A percentile compares a stretch with the other conserved stretches of the same genome.
phyloP scores from a whole-genome alignment of 805 yeast genomes.

The Lipomyces japonicus region DNA sequence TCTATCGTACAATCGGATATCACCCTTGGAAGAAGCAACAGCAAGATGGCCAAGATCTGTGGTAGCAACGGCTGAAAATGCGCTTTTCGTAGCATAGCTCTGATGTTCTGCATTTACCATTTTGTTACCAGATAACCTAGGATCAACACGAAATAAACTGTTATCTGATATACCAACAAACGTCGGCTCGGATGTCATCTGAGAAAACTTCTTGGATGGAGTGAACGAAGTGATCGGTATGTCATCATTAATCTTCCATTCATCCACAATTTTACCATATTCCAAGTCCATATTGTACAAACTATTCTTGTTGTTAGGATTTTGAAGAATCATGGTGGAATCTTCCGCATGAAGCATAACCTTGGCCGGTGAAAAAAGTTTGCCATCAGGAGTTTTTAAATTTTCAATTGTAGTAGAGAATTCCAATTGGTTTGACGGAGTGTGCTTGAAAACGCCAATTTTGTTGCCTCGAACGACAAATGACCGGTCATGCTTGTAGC shows the following conservation, averaged over 20 bases:
- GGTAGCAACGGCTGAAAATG: slow-evolving; percentile 61
- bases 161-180: slow-evolving; percentile 65
- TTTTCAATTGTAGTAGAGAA: slow-evolving; percentile 66
- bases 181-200: slow-evolving; percentile 67
- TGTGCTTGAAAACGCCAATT: slow-evolving; percentile 73
- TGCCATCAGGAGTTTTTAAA: slow-evolving; percentile 51
- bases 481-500: slow-evolving; percentile 65
- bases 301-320: slow-evolving; percentile 43
- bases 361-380: slow-evolving; percentile 52
- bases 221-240: slow-evolving; percentile 54
- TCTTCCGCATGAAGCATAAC: slow-evolving; percentile 79
- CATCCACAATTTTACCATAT: slow-evolving; percentile 79
- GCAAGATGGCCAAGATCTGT: slow-evolving; percentile 73
- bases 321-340: slow-evolving; percentile 61
- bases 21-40: slow-evolving; percentile 72
- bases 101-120: slow-evolving; percentile 56
- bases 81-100: slow-evolving; percentile 51
- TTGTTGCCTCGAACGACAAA: slow-evolving; percentile 76
- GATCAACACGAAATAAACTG: slow-evolving; percentile 73
- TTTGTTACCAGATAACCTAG: slow-evolving; percentile 59
- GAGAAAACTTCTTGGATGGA: slow-evolving; percentile 71
- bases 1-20: slow-evolving; percentile 65
- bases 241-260: slow-evolving; percentile 60
- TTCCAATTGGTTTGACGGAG: slow-evolving; percentile 47
- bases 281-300: slow-evolving; percentile 74